Evolutionary conservation across 805 yeast species (phyloP), one percentile per base, ranked within the genome.

Genomic region (Pichia nakasei): DNA sequence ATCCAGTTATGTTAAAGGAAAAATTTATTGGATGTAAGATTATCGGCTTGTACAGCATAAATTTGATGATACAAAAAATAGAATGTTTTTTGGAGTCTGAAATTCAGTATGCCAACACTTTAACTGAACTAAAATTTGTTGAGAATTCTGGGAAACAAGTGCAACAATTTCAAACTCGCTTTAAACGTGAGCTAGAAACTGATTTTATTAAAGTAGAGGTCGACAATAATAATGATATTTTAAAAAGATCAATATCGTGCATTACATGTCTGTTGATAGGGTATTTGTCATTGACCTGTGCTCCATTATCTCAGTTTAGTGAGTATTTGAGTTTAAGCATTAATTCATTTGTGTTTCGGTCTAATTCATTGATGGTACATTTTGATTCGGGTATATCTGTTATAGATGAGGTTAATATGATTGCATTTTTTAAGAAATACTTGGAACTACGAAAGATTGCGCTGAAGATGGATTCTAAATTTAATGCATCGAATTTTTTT

Each of bases 11-110:
- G 12, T 29, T 43, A 0, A 13, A 7, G 9, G 34, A 43, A 18
- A 43, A 43, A 17, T 39, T 38, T 27, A 42, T 43, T 17, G 46
- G 46, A 11, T 43, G 46, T 18, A 43, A 43, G 29, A 24, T 43
- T 13, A 5, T 43, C 3, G 46, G 46, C 6, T 18, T 43, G 9
- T 33, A 27, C 29, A 43, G 46, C 39, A 12, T 43, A 3, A 43
- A 43, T 22, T 20, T 24, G 3, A 43, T 43, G 46, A 4, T 43
- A 17, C 17, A 24, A 11, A 43, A 38, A 43, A 34, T 35, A 4
- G 18, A 19, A 4, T 27, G 34, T 12, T 37, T 34, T 18, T 13
- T 43, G 13, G 7, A 8, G 17, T 31, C 13, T 3, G 42, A 43
- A 22, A 24, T 22, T 24, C 12, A 4, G 24, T 34, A 35, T 17